Evolutionary conservation across 139 green algal genomes (phyloP), one percentile per base, ranked within the genome.

Genomic region (Astrephomene gubernaculifera): DNA sequence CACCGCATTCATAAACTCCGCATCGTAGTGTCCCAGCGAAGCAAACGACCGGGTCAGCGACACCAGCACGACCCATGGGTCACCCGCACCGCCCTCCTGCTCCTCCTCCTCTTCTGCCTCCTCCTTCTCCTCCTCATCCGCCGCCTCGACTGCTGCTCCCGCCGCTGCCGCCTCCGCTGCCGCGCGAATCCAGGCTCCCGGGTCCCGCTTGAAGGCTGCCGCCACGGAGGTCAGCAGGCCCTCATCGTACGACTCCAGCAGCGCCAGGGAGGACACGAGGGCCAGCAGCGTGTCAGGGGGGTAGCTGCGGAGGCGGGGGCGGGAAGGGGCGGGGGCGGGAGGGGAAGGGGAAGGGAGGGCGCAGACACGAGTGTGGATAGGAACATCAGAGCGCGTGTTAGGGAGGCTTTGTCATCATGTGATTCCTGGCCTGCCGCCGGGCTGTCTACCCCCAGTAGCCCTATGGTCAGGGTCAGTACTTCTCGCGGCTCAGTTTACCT

Each of bases 1-100:
- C 19, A 82, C 33, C 4, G 31, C 57, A 2, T 36, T 12, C 74
- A 82, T 82, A 27, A 82, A 57, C 6, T 33, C n/a, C 36, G 45
- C 35, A 38, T 82, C 74, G 53, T 82, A 82, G 36, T 82, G 57
- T 9, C 74, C 74, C 53, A 82, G 74, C 25, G 38, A 39, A 4
- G 74, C 54, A 14, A 71, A 57, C 6, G 49, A 38, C 12, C 36
- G n/a, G 6, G 38, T 57, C 53, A 82, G 38, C 1, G 57, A 61
- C 54, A 71, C 35, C 54, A 82, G 39, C 57, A 4, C 17, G n/a
- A 57, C 4, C 74, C 74, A 82, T 8, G 70, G 70, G 70, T 78
- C 70, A 14, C 27, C 25, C n/a, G 1, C 68, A 17, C 2, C 41
- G 70, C 70, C 44, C n/a, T n/a, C n/a, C n/a, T n/a, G n/a, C n/a